Percentiles rank a stretch among this genome's conserved stretches.
These are phyloP conservation scores for Lentinula detonsa DNA, from an alignment of 768 basidiomycete species.

Conservation along the genomic window DNA sequence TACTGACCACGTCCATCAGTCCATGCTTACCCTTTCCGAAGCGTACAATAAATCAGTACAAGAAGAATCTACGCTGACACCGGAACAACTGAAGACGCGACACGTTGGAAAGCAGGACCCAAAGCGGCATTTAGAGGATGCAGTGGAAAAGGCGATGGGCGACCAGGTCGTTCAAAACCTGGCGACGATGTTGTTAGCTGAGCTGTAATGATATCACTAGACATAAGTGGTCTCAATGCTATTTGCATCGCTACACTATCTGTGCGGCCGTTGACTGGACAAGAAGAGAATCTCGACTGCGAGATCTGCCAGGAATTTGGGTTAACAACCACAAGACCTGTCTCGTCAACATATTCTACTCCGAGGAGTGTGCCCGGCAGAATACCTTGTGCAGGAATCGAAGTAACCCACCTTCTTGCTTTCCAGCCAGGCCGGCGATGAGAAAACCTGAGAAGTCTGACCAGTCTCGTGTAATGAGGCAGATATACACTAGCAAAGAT, in stretches of 20 bases:
- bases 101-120: constrained; percentile 98
- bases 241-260: background rate
- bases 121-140: constrained; percentile 95
- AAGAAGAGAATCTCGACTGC: background rate
- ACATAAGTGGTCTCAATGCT: background rate
- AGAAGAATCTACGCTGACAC: constrained; percentile 92
- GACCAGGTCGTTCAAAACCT: constrained; percentile 95
- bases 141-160: constrained; percentile 97
- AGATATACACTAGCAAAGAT: background rate
- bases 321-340: background rate
- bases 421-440: background rate
- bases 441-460: background rate
- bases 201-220: constrained; percentile 45
- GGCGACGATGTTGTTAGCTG: constrained; percentile 91
- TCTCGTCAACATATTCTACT: background rate
- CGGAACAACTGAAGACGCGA: constrained; percentile 93
- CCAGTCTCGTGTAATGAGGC: background rate
- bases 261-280: background rate
- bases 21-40: constrained; percentile 89
- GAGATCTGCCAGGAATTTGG: background rate
- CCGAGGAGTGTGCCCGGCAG: background rate
- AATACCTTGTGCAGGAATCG: no score
- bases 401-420: no score
- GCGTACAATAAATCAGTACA: constrained; percentile 98
- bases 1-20: constrained; percentile 36